These are phyloP conservation scores for Acer campestre DNA, from an alignment of 345 rosid species.

Conservation along the genomic window DNA sequence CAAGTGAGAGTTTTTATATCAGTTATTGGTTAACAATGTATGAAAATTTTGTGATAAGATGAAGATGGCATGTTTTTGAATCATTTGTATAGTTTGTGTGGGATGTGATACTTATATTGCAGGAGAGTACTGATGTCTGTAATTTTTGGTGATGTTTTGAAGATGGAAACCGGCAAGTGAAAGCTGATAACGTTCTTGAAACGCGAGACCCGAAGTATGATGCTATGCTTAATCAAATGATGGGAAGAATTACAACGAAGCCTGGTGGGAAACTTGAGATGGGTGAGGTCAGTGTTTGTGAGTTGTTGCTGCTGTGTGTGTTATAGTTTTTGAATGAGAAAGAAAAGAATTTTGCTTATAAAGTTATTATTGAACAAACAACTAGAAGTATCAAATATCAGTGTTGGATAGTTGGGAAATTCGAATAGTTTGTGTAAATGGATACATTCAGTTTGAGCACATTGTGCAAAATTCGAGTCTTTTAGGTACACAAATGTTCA, in stretches of 20 bases:
- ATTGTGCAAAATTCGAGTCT: not conserved
- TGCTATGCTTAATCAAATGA: constrained; percentile 87
- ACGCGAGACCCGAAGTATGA: constrained; percentile 71
- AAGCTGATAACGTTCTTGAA: constrained; percentile 57
- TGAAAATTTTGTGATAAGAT: not conserved
- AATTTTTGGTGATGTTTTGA: constrained; percentile 9
- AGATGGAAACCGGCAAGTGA: constrained; percentile 44
- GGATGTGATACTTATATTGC: not conserved
- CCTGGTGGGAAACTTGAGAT: constrained; percentile 86
- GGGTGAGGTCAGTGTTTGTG: constrained; percentile 71
- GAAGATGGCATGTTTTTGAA: not conserved
- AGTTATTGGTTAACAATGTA: not conserved
- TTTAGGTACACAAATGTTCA: not conserved
- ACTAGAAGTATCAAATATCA: not conserved
- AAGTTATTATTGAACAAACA: not conserved
- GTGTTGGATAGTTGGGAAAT: not conserved
- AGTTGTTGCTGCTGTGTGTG: not conserved
- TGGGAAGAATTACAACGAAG: constrained; percentile 76
- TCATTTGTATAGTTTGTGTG: not conserved
- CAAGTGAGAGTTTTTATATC: not conserved
- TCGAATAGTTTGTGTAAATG: not conserved
- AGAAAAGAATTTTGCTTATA: not conserved
- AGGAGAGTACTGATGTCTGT: not conserved
- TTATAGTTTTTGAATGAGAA: no score
- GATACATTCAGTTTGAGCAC: not conserved